A percentile compares a stretch with the other conserved stretches of the same genome.
These are phyloP conservation scores for Globisporangium nodosum DNA, from an alignment of 352 stramenopile genomes.

Conservation along the genomic window DNA sequence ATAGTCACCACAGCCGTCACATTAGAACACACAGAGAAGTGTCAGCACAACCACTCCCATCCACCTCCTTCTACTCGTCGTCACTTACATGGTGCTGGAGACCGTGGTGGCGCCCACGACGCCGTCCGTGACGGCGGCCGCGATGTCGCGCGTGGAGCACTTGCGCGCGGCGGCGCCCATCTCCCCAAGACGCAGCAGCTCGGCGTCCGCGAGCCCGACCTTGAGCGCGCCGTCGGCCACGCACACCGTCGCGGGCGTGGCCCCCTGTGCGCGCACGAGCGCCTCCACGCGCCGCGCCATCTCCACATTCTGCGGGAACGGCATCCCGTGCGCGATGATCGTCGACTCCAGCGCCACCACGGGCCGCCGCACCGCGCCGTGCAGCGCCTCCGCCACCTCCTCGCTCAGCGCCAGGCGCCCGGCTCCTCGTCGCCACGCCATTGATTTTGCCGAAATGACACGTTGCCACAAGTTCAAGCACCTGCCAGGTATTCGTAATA, in stretches of 20 bases:
- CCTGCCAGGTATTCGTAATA: background rate
- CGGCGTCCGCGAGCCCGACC: slow-evolving; percentile 50
- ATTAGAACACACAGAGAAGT: background rate
- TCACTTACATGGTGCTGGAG: slow-evolving; percentile 90
- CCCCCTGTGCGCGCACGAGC: slow-evolving; percentile 83
- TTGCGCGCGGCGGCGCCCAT: slow-evolving; percentile 59
- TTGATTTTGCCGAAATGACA: background rate
- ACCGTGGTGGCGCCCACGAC: slow-evolving; percentile 94
- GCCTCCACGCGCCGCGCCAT: slow-evolving; percentile 90
- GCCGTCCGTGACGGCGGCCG: slow-evolving; percentile 63
- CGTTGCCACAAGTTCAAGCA: no score
- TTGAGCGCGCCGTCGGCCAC: slow-evolving; percentile 91
- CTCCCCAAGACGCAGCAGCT: slow-evolving; percentile 61
- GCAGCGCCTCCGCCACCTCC: slow-evolving; percentile 47
- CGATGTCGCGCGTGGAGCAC: slow-evolving; percentile 83
- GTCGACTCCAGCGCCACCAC: slow-evolving; percentile 97
- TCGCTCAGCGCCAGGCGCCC: slow-evolving; percentile 40
- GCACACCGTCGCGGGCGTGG: slow-evolving; percentile 95
- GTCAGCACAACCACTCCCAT: background rate
- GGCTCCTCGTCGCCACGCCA: slow-evolving; percentile 39
- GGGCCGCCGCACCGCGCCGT: slow-evolving; percentile 34
- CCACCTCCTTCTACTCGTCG: background rate
- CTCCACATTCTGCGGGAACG: slow-evolving; percentile 96
- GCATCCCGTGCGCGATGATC: slow-evolving; percentile 99
- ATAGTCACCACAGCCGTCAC: background rate